Base-by-base conservation (phyloP, 495 filamentous ascomycete species). In the Aspergillus funiculosus region DNA sequence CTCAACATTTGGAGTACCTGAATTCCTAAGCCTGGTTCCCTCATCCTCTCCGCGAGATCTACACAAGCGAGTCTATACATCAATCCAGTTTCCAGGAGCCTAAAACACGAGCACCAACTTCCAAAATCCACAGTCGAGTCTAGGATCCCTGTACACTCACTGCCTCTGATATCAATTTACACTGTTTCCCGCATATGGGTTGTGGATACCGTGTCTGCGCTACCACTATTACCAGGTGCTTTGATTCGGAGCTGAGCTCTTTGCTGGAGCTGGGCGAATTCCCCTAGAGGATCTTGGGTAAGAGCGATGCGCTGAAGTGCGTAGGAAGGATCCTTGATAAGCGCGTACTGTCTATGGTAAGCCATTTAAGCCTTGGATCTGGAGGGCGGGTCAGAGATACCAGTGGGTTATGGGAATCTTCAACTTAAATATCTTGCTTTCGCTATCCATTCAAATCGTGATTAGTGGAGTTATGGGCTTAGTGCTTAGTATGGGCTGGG, bases 401-500 rank as follows among this genome's bases (percentile, higher is more conserved):
- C 69, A 67, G 18, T 78, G 76, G 74, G 66, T 78, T 15, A 66
- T 66, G 4, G 63, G 67, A 4, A 69, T 74, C 43, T 73, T 75
- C 60, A 75, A 73, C 37, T 69, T 77, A 69, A 69, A 7, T 78
- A 75, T 28, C 59, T 80, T 3, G 71, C 21, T 10, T 48, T 48
- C 22, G 36, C 45, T 3, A 34, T 48, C 15, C 45, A 36, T 11
- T 71, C 76, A 7, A 78, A 70, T 39, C 60, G 75, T 80, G 8
- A 69, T 82, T n/a, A n/a, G n/a, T n/a, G n/a, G n/a, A 47, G 82
- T 81, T 40, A 73, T 83, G 21, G 69, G 77, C 13, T 60, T 75
- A 19, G 79, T 77, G 46, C 77, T 84, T 83, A 1, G 59, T 77
- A 2, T 84, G 81, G 81, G 79, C 79, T 5, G 53, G 62, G 0